Evolutionary conservation across 225 moss, liverwort and hornwort species (phyloP), one percentile per base, ranked within the genome.

Genomic region (Sphagnum tenellum): DNA sequence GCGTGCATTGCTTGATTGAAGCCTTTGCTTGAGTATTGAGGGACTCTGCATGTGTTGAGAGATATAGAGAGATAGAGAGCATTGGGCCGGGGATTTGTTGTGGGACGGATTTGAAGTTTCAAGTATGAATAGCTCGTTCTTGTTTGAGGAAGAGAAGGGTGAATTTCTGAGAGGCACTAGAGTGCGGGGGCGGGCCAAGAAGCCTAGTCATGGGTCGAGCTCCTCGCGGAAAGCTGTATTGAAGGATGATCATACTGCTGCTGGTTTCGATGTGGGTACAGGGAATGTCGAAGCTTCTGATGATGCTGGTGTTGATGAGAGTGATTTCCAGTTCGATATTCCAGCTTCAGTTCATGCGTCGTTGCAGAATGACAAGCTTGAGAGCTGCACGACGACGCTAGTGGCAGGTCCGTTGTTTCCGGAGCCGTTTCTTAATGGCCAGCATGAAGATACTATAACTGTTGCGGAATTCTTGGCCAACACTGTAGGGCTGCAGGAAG

Each of bases 281-380:
- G 29, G 29, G 29, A 29, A 29, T 29, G 29, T 29, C 29, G 29
- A 29, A 29, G 29, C 29, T 29, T 29, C 29, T 29, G 56, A 47
- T 14, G 52, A 52, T 4, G 54, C n/a, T 0, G 56, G 9, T 7
- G 57, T 57, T 44, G 56, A 56, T 59, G 66, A 55, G 55, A 45
- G 46, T 12, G 67, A 67, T 59, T 67, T 67, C 67, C 67, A 14
- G 58, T 67, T 67, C 49, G 67, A 67, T 47, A 67, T 67, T 67
- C 67, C 66, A 9, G 9, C 7, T 13, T 7, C 67, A 5, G 45
- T 66, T 4, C 57, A 58, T 4, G 53, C 12, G 0, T 29, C 29
- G 29, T 29, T 29, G 29, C 29, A 29, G 29, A 29, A 29, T 29
- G 29, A 29, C 29, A 29, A 29, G 29, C 29, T 29, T 44, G 7